Conservation (phyloP, 768 basidiomycete species). For the Favolaschia claudopus region DNA sequence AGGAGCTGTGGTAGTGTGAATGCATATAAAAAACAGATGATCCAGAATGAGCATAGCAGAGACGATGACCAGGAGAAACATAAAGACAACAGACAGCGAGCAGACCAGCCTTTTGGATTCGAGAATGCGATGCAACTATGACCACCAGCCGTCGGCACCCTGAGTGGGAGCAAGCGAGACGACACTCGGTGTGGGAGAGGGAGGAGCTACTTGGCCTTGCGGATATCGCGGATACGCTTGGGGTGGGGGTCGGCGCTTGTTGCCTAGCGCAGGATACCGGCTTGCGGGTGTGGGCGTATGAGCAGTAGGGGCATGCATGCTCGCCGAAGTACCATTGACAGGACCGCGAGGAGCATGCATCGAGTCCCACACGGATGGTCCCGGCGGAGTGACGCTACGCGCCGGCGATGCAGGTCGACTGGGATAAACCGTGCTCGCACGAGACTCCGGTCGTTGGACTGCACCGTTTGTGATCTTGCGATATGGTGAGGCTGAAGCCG, state of each 20-base stretch:
- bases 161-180: slow-evolving; percentile 77
- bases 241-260: slow-evolving; percentile 21
- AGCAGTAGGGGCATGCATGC: slow-evolving; percentile 38
- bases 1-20: slow-evolving; percentile 20
- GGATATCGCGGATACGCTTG: slow-evolving; percentile 19
- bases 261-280: slow-evolving; percentile 45
- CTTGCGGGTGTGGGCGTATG: slow-evolving; percentile 31
- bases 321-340: slow-evolving; percentile 38
- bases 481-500: slow-evolving; percentile 43
- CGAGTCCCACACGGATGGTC: slow-evolving; percentile 75
- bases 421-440: slow-evolving; percentile 68
- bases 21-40: slow-evolving; percentile 13
- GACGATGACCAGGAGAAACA: slow-evolving; percentile 14
- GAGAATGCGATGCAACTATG: no score
- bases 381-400: slow-evolving; percentile 58
- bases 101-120: slow-evolving; percentile 10
- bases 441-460: slow-evolving; percentile 73
- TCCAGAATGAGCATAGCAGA: slow-evolving; percentile 29
- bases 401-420: slow-evolving; percentile 50
- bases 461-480: slow-evolving; percentile 52
- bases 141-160: slow-evolving; percentile 83
- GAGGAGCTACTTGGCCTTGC: slow-evolving; percentile 17
- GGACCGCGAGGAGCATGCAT: slow-evolving; percentile 56
- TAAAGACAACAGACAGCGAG: slow-evolving; percentile 4
- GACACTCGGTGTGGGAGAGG: slow-evolving; percentile 78